Conservation (phyloP, 768 basidiomycete species). For the Suillus occidentalis region DNA sequence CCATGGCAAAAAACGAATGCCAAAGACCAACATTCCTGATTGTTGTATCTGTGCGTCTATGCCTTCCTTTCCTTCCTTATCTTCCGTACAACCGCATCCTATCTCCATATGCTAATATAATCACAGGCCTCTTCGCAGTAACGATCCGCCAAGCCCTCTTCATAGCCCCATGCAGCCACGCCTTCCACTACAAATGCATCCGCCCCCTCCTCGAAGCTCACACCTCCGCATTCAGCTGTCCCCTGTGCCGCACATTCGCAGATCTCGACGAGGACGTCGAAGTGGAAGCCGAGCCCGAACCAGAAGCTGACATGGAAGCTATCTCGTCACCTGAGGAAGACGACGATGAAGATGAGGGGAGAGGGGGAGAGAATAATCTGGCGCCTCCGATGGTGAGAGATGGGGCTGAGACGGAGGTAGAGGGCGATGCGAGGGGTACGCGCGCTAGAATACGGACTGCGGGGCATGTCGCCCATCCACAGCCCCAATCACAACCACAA, state of each 20-base stretch:
- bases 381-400: constrained; percentile 24
- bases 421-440: constrained; percentile 22
- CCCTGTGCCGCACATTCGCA: constrained; percentile 91
- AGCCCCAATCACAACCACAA: neutral
- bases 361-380: constrained; percentile 10
- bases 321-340: constrained; percentile 3
- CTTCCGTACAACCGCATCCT: neutral
- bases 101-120: constrained; percentile 9
- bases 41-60: constrained; percentile 85
- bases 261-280: constrained; percentile 97
- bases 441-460: constrained; percentile 29
- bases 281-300: constrained; percentile 44
- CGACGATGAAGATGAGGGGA: constrained; percentile 18
- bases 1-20: constrained; percentile 27
- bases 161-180: constrained; percentile 96
- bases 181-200: constrained; percentile 97
- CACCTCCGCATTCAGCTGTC: constrained; percentile 92
- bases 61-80: neutral
- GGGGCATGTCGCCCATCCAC: constrained; percentile 18
- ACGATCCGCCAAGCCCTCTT: constrained; percentile 95
- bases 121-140: constrained; percentile 72
- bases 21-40: constrained; percentile 60
- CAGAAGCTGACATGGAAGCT: constrained; percentile 24
- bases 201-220: constrained; percentile 86
- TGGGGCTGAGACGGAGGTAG: constrained; percentile 36